phyloP scores from a whole-genome alignment of 768 basidiomycete species.

The Crepidotus variabilis region DNA sequence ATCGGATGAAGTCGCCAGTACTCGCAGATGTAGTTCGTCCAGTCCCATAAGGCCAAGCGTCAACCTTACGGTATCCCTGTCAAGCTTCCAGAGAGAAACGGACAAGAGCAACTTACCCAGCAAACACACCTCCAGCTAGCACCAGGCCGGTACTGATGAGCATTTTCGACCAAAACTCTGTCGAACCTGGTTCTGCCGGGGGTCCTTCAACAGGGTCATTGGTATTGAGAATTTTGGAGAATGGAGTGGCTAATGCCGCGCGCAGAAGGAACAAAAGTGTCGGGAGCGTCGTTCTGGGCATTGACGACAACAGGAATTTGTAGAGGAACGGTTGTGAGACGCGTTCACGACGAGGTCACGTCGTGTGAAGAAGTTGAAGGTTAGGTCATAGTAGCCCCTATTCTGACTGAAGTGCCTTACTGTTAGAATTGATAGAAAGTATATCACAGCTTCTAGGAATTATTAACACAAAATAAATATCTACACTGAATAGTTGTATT shows the following conservation, averaged over 20 bases:
- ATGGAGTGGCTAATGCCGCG: conserved; percentile 21
- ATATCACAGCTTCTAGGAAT: too few relatives aligned
- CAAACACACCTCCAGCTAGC: conserved; percentile 85
- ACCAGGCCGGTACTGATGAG: conserved; percentile 66
- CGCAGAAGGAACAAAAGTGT: conserved; percentile 21
- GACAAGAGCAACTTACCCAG: conserved; percentile 55
- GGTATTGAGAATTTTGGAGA: conserved; percentile 4
- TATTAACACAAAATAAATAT: too few relatives aligned
- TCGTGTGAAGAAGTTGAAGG: too few relatives aligned
- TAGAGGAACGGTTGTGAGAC: too few relatives aligned
- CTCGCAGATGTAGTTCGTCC: conserved; percentile 86
- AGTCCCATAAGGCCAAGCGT: conserved; percentile 94
- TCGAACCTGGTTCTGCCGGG: conserved; percentile 1
- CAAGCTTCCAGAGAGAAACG: background rate
- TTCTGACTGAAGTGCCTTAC: too few relatives aligned
- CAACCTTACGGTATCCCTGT: conserved; percentile 40
- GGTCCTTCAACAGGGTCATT: conserved; percentile 7
- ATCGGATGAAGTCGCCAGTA: conserved; percentile 80
- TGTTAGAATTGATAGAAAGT: too few relatives aligned
- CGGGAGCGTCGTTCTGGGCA: conserved; percentile 4
- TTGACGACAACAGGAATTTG: background rate
- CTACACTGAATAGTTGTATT: conserved; percentile 52
- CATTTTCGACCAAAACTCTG: conserved; percentile 70
- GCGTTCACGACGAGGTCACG: too few relatives aligned
- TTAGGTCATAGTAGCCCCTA: too few relatives aligned